Evolutionary conservation across 1,284 basidiomycete species (phyloP), one percentile per base, ranked within the genome.

Genomic region (Acaromyces ingoldii): DNA sequence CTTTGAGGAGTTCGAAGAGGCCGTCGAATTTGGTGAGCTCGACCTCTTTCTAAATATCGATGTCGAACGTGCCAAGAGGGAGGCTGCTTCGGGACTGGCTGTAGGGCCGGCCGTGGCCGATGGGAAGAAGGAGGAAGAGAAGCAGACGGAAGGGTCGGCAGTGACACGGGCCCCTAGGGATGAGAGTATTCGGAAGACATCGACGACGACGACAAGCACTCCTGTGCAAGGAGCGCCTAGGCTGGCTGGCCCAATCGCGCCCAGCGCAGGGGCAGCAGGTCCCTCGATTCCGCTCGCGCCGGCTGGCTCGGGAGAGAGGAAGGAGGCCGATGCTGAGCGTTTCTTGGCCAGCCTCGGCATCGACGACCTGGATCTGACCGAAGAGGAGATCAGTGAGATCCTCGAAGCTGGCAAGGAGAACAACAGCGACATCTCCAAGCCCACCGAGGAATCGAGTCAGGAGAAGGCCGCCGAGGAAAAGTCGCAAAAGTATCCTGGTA

Each of bases 1-100:
- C 13, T 75, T 53, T 47, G 72, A 71, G 34, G 73, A 75, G 21
- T 75, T 75, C 36, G 70, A 75, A 42, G 70, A 75, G 54, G 63
- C 71, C 0, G 68, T 75, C 49, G 73, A 75, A 46, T 68, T 65
- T 36, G 71, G 70, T 29, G 71, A 74, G 58, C 58, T 75, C 15
- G 62, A 66, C 33, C 49, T 69, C 25, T 74, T 75, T 22, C 57
- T 75, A 2, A 51, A 59, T 17, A 54, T 72, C 7, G 55, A 67
- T 31, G 29, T 51, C 7, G 44, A 39, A 13, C 34, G 56, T 19
- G 36, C 55, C 6, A 34, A 36, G n/a, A 22, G 39, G 9, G 42
- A 52, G 13, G 51, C 58, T 10, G 38, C 37, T 3, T 33, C 41
- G 17, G 19, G 22, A n/a, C 15, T 36, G 42, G 28, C 28, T 4